These are phyloP conservation scores for Chiua virens DNA, from an alignment of 768 basidiomycete species.

Conservation along the genomic window DNA sequence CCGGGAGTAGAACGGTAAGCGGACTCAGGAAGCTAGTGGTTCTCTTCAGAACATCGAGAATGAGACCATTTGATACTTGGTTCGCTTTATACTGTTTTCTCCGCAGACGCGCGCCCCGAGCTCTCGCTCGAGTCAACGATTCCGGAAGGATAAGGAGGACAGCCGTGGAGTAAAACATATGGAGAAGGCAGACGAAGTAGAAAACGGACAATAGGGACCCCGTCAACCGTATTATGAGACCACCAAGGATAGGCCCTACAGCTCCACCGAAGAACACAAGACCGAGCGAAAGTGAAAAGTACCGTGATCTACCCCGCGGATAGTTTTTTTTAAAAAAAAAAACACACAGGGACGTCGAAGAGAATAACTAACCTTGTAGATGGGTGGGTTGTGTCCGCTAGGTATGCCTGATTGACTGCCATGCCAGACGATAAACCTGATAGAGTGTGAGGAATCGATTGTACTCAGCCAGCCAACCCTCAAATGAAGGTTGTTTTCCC, in stretches of 20 bases:
- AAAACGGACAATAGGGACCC: slow-evolving; percentile 63
- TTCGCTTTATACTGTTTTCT: slow-evolving; percentile 11
- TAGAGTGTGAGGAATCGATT: slow-evolving; percentile 8
- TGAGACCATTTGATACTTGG: background rate
- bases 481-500: background rate
- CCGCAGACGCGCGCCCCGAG: slow-evolving; percentile 26
- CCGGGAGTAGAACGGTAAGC: slow-evolving; percentile 62
- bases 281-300: slow-evolving; percentile 66
- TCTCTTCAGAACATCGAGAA: slow-evolving; percentile 33
- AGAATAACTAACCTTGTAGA: slow-evolving; percentile 45
- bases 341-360: background rate
- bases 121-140: slow-evolving; percentile 58
- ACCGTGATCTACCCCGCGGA: slow-evolving; percentile 48
- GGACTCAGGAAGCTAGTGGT: slow-evolving; percentile 69
- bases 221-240: slow-evolving; percentile 59
- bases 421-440: slow-evolving; percentile 50
- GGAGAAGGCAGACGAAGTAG: slow-evolving; percentile 57
- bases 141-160: slow-evolving; percentile 72
- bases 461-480: background rate
- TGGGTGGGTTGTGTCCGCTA: slow-evolving; percentile 65
- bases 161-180: slow-evolving; percentile 48
- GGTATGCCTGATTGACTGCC: slow-evolving; percentile 62
- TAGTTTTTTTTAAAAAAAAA: slow-evolving; percentile 5
- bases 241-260: slow-evolving; percentile 73
- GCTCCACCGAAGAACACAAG: slow-evolving; percentile 74